phyloP scores from a whole-genome alignment of 129 eudicot genomes.

The Deinandra increscens region DNA sequence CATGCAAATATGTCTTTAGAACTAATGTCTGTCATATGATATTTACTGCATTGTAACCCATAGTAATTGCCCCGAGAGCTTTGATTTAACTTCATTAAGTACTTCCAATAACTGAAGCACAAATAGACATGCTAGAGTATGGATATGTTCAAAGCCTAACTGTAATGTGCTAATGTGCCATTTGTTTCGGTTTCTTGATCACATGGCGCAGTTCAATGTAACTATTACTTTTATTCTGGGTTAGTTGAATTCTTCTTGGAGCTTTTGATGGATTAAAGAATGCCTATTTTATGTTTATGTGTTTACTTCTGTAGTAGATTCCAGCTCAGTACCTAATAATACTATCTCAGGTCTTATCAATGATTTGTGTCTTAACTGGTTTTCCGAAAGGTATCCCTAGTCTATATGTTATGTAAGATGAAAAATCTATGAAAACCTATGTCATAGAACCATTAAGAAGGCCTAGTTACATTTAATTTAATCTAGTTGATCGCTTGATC shows the following conservation, averaged over 20 bases:
- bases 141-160: slow-evolving; percentile 9
- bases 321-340: background rate
- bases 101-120: background rate
- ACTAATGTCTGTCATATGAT: slow-evolving; percentile 7
- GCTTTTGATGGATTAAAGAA: background rate
- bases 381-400: background rate
- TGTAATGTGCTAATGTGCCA: slow-evolving; percentile 1
- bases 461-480: background rate
- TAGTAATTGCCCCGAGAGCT: slow-evolving; percentile 9
- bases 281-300: background rate
- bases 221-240: background rate
- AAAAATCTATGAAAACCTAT: slow-evolving; percentile 13
- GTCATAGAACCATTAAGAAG: slow-evolving; percentile 18
- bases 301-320: background rate
- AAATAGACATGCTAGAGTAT: background rate
- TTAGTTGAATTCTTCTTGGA: background rate
- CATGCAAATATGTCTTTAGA: slow-evolving; percentile 9
- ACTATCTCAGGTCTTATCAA: background rate
- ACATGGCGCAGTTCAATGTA: background rate
- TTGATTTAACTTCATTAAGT: background rate
- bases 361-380: background rate
- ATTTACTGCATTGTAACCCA: slow-evolving; percentile 8
- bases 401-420: background rate
- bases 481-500: background rate
- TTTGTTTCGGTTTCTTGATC: background rate